phyloP scores from a whole-genome alignment of 805 yeast species.

The Barnettozyma botsteinii region DNA sequence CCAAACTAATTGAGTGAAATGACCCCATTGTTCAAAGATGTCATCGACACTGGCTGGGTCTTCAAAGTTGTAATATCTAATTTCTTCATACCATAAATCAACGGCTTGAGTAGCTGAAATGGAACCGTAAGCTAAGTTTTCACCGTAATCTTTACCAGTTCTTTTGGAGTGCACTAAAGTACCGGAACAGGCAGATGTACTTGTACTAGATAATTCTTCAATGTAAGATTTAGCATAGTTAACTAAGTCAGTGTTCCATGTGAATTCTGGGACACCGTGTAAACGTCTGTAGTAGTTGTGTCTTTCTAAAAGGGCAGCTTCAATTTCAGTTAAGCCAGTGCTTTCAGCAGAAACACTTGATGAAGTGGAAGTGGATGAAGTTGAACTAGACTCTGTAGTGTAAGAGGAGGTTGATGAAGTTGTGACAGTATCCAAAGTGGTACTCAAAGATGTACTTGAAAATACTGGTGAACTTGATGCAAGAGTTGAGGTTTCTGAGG shows the following conservation, averaged over 20 bases:
- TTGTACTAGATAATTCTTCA: constrained; percentile 31
- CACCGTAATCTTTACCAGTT: constrained; percentile 49
- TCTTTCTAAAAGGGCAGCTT: constrained; percentile 37
- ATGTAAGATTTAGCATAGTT: constrained; percentile 48
- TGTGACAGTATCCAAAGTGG: no score
- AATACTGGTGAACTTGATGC: no score
- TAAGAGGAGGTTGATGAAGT: not conserved
- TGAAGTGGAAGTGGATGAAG: constrained; percentile 1
- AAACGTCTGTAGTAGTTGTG: constrained; percentile 47
- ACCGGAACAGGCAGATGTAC: constrained; percentile 52
- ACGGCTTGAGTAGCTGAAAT: constrained; percentile 37
- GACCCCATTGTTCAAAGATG: constrained; percentile 50
- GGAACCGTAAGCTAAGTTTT: constrained; percentile 68
- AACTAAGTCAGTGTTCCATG: constrained; percentile 44
- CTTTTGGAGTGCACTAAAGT: constrained; percentile 54
- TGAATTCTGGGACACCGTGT: constrained; percentile 39
- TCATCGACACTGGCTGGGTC: constrained; percentile 38
- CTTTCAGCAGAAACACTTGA: constrained; percentile 2
- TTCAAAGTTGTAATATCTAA: constrained; percentile 44
- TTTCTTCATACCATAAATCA: constrained; percentile 73
- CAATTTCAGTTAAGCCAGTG: constrained; percentile 26
- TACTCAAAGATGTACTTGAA: no score
- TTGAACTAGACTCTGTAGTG: constrained; percentile 1
- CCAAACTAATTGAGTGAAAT: constrained; percentile 79
- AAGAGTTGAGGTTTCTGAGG: constrained; percentile 5